These are phyloP conservation scores for Backusella luteola DNA, from an alignment of 192 early-diverging fungal genomes.

Conservation along the genomic window DNA sequence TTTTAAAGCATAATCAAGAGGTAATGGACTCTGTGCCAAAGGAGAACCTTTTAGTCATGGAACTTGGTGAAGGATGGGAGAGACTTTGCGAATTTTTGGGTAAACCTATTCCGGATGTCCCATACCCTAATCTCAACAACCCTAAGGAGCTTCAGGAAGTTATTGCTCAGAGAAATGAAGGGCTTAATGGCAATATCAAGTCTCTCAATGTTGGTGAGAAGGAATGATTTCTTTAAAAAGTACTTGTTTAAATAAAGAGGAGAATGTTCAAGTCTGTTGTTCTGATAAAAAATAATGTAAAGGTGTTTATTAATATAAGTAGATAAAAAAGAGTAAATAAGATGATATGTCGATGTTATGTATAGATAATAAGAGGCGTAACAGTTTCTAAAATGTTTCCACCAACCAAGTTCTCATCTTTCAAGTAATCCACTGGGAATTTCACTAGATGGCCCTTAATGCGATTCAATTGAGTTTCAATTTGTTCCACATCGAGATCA, in stretches of 20 bases:
- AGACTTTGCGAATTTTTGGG: constrained; percentile 26
- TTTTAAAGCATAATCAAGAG: constrained; percentile 15
- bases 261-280: background rate
- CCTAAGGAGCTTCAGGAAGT: background rate
- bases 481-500: constrained; percentile 19
- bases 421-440: constrained; percentile 48
- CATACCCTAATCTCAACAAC: constrained; percentile 19
- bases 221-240: background rate
- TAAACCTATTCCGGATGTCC: constrained; percentile 20
- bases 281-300: background rate
- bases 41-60: constrained; percentile 17
- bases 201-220: background rate
- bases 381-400: constrained; percentile 43
- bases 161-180: background rate
- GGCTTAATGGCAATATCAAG: background rate
- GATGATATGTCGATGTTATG: constrained; percentile 22
- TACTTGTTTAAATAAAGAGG: background rate
- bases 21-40: constrained; percentile 20
- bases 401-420: constrained; percentile 45
- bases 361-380: constrained; percentile 53
- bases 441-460: constrained; percentile 51
- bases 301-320: background rate
- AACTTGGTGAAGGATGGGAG: constrained; percentile 33
- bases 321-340: background rate
- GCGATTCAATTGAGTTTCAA: constrained; percentile 29